phyloP scores from a whole-genome alignment of 305 asterid genomes.

The Solanum hybrid region DNA sequence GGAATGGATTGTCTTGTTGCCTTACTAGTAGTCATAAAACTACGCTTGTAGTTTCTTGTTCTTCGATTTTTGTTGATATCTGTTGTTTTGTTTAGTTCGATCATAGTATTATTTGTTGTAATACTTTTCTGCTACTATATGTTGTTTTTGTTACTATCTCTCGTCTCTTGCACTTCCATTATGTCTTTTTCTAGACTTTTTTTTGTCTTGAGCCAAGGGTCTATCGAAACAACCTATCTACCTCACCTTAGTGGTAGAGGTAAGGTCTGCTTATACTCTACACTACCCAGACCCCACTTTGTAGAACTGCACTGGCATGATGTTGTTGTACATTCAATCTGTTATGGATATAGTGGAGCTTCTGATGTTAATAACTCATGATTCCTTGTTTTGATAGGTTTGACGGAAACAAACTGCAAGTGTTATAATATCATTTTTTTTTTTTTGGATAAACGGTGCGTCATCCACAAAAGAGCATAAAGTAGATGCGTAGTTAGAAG shows the following conservation, averaged over 20 bases:
- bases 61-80: not conserved
- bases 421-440: not conserved
- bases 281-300: not conserved
- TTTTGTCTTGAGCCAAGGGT: not conserved
- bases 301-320: not conserved
- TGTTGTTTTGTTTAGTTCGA: not conserved
- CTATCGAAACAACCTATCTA: not conserved
- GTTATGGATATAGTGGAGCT: not conserved
- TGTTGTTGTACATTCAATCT: not conserved
- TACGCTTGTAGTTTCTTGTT: not conserved
- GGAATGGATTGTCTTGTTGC: not conserved
- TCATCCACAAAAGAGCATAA: not conserved
- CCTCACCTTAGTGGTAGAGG: not conserved
- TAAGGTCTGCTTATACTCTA: not conserved
- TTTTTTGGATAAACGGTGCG: not conserved
- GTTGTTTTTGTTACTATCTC: not conserved
- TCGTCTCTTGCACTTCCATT: not conserved
- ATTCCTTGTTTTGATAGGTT: not conserved
- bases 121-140: not conserved
- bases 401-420: not conserved
- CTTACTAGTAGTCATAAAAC: not conserved
- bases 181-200: not conserved
- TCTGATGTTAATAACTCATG: not conserved
- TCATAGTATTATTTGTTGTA: not conserved
- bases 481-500: not conserved